These are phyloP conservation scores for Tricholoma hemisulphureum DNA, from an alignment of 768 basidiomycete genomes.

Conservation along the genomic window DNA sequence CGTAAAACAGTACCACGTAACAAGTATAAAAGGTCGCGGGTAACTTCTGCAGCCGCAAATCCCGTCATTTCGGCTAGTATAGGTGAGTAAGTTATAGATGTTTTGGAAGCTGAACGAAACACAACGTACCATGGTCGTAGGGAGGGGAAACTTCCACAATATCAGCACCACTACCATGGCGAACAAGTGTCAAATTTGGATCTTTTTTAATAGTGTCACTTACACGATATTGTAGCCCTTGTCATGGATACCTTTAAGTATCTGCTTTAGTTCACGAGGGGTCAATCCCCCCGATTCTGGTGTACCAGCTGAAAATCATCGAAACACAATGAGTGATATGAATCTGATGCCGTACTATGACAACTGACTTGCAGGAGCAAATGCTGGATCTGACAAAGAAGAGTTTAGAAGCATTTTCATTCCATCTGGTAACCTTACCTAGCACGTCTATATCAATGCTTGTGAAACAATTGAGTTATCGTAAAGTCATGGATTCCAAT, in stretches of 20 bases:
- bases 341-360: neutral
- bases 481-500: neutral
- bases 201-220: neutral
- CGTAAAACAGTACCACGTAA: neutral
- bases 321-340: neutral
- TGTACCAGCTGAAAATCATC: neutral
- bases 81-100: neutral
- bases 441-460: neutral
- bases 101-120: neutral
- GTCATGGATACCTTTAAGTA: neutral
- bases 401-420: neutral
- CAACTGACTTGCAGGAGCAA: neutral
- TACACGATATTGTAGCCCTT: neutral
- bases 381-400: neutral
- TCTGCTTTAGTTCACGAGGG: neutral
- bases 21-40: neutral
- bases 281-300: neutral
- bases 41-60: neutral
- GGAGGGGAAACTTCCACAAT: neutral
- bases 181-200: neutral
- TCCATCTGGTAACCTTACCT: neutral
- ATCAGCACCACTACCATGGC: neutral
- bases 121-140: neutral
- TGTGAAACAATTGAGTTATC: neutral
- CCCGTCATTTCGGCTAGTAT: neutral